A percentile compares a stretch with the other conserved stretches of the same genome.
These are phyloP conservation scores for Dillenia suffruticosa DNA, from an alignment of 164 flowering plant genomes.

Conservation along the genomic window DNA sequence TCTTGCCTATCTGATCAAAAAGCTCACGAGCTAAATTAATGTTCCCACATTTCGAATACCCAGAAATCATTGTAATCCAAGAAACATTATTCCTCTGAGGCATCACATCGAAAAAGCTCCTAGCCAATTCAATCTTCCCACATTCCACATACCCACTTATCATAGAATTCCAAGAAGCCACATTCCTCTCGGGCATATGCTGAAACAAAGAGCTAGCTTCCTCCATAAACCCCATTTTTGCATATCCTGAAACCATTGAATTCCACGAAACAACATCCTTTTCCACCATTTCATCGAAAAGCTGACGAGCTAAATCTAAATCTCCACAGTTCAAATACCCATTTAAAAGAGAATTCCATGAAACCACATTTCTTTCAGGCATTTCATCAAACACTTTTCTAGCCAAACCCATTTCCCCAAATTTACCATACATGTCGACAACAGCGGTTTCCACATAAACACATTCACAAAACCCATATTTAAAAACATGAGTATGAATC, in stretches of 20 bases:
- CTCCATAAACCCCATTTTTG: conserved; percentile 23
- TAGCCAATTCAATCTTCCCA: conserved; percentile 26
- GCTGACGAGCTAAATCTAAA: conserved; percentile 16
- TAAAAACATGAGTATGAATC: conserved; percentile 30
- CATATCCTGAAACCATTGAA: conserved; percentile 37
- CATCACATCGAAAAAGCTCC: conserved; percentile 33
- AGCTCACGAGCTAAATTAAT: conserved; percentile 28
- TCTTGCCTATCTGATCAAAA: conserved; percentile 20
- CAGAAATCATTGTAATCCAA: conserved; percentile 40
- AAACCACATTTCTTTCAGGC: conserved; percentile 30
- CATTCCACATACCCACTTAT: conserved; percentile 28
- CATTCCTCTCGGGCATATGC: conserved; percentile 31
- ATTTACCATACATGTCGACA: conserved; percentile 34
- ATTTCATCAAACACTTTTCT: conserved; percentile 36
- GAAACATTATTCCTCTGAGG: conserved; percentile 34
- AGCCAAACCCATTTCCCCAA: conserved; percentile 29
- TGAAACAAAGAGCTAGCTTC: conserved; percentile 25
- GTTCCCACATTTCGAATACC: conserved; percentile 31
- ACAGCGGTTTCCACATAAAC: conserved; percentile 38
- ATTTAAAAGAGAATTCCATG: conserved; percentile 40
- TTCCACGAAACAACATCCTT: conserved; percentile 41
- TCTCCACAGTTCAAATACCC: conserved; percentile 34
- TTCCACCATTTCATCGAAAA: conserved; percentile 31
- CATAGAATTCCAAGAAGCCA: conserved; percentile 44
- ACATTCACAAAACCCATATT: conserved; percentile 21